Base-by-base conservation (phyloP, 805 yeast genomes). In the Candida morakotiae region DNA sequence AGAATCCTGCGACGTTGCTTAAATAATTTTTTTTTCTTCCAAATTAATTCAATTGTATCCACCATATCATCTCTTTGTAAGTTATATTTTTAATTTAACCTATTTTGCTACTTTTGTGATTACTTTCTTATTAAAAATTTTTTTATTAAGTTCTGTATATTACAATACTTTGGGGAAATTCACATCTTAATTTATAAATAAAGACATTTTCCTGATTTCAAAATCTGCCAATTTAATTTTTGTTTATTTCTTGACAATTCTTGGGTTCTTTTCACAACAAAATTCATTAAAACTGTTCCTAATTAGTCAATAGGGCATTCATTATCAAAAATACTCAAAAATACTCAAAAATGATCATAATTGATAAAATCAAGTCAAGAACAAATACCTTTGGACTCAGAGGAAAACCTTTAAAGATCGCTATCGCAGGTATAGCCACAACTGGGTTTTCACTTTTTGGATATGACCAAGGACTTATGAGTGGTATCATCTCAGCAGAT, bases 351-450 rank as follows among this genome's bases (percentile, higher is more conserved):
- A n/a, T n/a, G n/a, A n/a, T n/a, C n/a, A n/a, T n/a, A n/a, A n/a
- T n/a, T n/a, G n/a, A n/a, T n/a, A n/a, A n/a, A n/a, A n/a, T n/a
- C n/a, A n/a, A n/a, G n/a, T 35, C 43, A 6, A 69, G 69, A 60
- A 75, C 81, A 28, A 69, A 73, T 43, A 77, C 83, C 8, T 56
- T 66, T 38, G 85, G 86, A 15, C 57, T 79, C 8, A 53, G 58
- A 28, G 89, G 89, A 41, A 68, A 72, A 46, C 57, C 63, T 20
- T 71, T 62, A 31, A 53, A 63, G 45, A 54, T 55, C 24, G 47
- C 51, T 15, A 47, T 58, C 23, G 53, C 66, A 9, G 37, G 48
- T 10, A 43, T 53, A 16, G 59, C 66, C 17, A 54, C 52, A 13
- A 52, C 54, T 16, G 64, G 63, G 8, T 60, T 60, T 45, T 54